Percentiles rank a stretch among this genome's conserved stretches.
phyloP scores from a whole-genome alignment of 192 early-diverging fungal species.

The Linderina pennispora region DNA sequence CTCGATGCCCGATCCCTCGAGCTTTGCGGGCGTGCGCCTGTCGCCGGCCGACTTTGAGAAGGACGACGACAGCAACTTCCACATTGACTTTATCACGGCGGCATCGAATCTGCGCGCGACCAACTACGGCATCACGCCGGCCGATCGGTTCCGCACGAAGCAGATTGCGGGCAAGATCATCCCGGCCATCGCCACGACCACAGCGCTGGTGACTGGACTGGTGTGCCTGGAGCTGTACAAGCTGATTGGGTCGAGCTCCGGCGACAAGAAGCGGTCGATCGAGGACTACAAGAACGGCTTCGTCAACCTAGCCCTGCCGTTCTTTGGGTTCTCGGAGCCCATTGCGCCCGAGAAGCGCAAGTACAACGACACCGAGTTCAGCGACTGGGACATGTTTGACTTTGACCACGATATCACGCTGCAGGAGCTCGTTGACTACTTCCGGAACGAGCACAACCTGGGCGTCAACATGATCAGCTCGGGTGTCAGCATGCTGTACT shows the following conservation, averaged over 20 bases:
- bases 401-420: conserved; percentile 79
- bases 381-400: conserved; percentile 95
- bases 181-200: conserved; percentile 92
- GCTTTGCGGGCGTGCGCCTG: conserved; percentile 78
- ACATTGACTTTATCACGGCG: conserved; percentile 98
- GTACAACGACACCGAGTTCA: conserved; percentile 84
- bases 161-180: conserved; percentile 90
- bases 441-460: conserved; percentile 73
- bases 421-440: conserved; percentile 82
- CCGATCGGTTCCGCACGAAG: conserved; percentile 79
- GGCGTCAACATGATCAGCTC: conserved; percentile 91
- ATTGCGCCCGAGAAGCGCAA: conserved; percentile 82
- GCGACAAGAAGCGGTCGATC: conserved; percentile 58
- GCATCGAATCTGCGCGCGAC: conserved; percentile 89
- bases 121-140: conserved; percentile 70
- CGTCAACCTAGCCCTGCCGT: conserved; percentile 94
- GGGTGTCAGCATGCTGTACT: conserved; percentile 89
- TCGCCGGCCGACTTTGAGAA: conserved; percentile 96
- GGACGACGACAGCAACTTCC: conserved; percentile 99
- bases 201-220: conserved; percentile 92
- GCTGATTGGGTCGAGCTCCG: conserved; percentile 43
- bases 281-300: conserved; percentile 99
- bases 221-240: conserved; percentile 98
- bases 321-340: conserved; percentile 99
- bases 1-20: conserved; percentile 69